These are phyloP conservation scores for Trichophyton verrucosum DNA, from an alignment of 2,329 filamentous ascomycete genomes.

Conservation along the genomic window DNA sequence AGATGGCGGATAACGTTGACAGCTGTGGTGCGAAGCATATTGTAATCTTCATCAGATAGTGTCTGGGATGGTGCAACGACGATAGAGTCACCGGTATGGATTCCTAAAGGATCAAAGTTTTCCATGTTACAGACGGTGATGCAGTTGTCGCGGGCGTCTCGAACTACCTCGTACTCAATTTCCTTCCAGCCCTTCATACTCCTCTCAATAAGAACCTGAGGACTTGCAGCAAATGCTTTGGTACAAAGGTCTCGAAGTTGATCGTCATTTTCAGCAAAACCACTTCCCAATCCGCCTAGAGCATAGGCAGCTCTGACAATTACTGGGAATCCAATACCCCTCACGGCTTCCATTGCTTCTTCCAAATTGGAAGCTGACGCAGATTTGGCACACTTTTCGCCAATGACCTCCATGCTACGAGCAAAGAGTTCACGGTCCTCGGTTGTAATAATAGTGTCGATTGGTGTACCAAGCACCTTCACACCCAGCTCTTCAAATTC, in stretches of 20 bases:
- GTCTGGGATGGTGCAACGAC: conserved; percentile 97
- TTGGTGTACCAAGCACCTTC: conserved; percentile 87
- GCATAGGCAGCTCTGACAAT: conserved; percentile 96
- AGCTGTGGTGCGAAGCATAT: conserved; percentile 94
- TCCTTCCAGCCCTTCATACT: conserved; percentile 99
- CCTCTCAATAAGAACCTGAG: conserved; percentile 89
- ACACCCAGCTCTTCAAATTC: conserved; percentile 90
- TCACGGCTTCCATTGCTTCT: conserved; percentile 77
- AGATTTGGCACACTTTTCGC: conserved; percentile 95
- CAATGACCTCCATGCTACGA: conserved; percentile 95
- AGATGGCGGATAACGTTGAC: conserved; percentile 96
- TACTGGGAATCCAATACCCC: conserved; percentile 88
- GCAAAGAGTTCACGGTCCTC: conserved; percentile 97
- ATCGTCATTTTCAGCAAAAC: conserved; percentile 78
- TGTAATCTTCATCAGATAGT: conserved; percentile 93
- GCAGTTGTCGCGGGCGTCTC: conserved; percentile 91
- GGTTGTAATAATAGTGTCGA: conserved; percentile 96
- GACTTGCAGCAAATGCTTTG: conserved; percentile 88
- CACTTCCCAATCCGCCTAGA: conserved; percentile 84
- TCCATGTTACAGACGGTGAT: conserved; percentile 99
- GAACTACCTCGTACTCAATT: conserved; percentile 96
- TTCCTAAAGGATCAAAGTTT: conserved; percentile 96
- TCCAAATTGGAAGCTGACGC: conserved; percentile 80
- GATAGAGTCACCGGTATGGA: conserved; percentile 96
- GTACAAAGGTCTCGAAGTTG: conserved; percentile 80